phyloP scores from a whole-genome alignment of 2,329 filamentous ascomycete genomes.

The Davidsoniella australis region DNA sequence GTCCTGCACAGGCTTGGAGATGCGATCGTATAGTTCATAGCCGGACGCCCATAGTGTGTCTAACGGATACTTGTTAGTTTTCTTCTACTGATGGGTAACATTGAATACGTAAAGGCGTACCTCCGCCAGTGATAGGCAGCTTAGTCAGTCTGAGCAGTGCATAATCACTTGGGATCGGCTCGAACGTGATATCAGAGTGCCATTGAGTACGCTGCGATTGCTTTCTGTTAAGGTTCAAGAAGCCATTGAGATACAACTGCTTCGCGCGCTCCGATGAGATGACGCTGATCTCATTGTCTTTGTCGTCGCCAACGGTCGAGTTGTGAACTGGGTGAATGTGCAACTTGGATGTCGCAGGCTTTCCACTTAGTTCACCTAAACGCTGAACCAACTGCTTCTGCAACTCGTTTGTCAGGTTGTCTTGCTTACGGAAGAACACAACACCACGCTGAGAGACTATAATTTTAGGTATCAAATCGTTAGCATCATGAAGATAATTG shows the following conservation, averaged over 20 bases:
- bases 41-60: constrained; percentile 51
- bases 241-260: constrained; percentile 29
- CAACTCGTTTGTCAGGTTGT: constrained; percentile 40
- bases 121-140: constrained; percentile 37
- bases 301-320: constrained; percentile 30
- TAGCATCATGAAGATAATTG: not conserved
- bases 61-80: constrained; percentile 13
- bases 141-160: constrained; percentile 36
- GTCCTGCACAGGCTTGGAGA: constrained; percentile 36
- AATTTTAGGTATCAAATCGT: not conserved
- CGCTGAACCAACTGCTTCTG: constrained; percentile 49
- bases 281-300: constrained; percentile 44
- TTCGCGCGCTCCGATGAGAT: constrained; percentile 41
- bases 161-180: constrained; percentile 47
- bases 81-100: not conserved
- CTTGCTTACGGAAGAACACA: constrained; percentile 52
- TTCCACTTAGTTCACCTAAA: constrained; percentile 40
- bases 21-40: constrained; percentile 48
- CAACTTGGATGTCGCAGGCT: constrained; percentile 35
- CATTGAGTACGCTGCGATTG: constrained; percentile 32
- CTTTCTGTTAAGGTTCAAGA: constrained; percentile 21
- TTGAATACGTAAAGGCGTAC: constrained; percentile 17
- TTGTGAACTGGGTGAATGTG: constrained; percentile 45
- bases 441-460: constrained; percentile 51
- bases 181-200: constrained; percentile 50